Evolutionary conservation across 2,329 filamentous ascomycete species (phyloP), one percentile per base, ranked within the genome.

Genomic region (Grosmannia serpens): DNA sequence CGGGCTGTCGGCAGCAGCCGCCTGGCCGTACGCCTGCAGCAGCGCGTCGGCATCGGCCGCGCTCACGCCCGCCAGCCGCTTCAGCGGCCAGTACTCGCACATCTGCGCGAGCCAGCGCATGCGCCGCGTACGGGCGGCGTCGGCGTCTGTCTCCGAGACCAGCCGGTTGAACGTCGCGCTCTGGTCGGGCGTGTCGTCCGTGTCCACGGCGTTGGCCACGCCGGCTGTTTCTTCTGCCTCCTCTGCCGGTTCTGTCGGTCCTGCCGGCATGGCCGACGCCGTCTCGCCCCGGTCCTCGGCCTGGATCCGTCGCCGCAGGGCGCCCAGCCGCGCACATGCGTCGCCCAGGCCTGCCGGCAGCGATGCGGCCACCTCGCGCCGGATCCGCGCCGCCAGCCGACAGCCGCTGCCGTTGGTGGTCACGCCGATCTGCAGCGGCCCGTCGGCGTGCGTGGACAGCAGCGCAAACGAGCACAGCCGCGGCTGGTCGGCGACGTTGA

Each of bases 41-140:
- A 97, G 83, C 15, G 74, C 71, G 20, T 89, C 83, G 8, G 96
- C 84, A 64, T 97, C 91, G 10, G 80, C 79, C 66, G 96, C 89
- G 4, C 82, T 86, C 62, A 97, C 86, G 47, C 80, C 78, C 9
- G 91, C 90, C 1, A 99, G 80, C 22, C 88, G 83, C 62, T 85
- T 85, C 29, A 99, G 78, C 1, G 94, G 91, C 94, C 94, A 99
- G 73, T 99, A 99, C 75, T 99, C 94, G 78, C 94, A 99, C 56
- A 99, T 90, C 70, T 99, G 94, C 24, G 88, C 84, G 1, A 99
- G 77, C 94, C 94, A 99, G 59, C 94, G 83, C 77, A 95, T 91
- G 56, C 94, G 82, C 60, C 92, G 79, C 26, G 82, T 91, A 68
- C 90, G 90, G 20, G 84, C 82, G 3, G 86, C 86, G 60, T 88